Conservation (phyloP, 495 filamentous ascomycete genomes). For the Bombardia bombarda region DNA sequence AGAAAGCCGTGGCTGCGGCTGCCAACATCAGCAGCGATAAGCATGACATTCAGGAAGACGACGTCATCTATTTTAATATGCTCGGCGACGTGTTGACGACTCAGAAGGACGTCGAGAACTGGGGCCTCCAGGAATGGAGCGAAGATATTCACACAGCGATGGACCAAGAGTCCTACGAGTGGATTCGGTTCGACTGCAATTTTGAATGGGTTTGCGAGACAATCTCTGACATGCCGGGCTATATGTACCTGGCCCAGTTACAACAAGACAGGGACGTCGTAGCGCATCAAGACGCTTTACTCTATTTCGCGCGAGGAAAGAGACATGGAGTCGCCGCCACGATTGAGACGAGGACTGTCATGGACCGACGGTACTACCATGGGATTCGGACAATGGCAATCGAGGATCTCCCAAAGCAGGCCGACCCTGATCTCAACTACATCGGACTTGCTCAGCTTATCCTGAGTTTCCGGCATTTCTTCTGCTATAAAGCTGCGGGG, state of each 20-base stretch:
- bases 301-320: conserved; percentile 31
- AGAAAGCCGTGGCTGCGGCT: conserved; percentile 74
- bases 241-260: conserved; percentile 96
- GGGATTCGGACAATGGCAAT: conserved; percentile 81
- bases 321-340: conserved; percentile 71
- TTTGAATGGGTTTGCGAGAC: conserved; percentile 93
- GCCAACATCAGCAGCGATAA: conserved; percentile 43
- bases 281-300: conserved; percentile 73
- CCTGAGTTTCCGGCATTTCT: conserved; percentile 77
- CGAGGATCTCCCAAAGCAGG: conserved; percentile 63
- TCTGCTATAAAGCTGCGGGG: conserved; percentile 54
- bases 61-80: conserved; percentile 92
- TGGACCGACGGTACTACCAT: conserved; percentile 89
- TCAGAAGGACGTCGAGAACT: conserved; percentile 71
- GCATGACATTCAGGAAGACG: conserved; percentile 75
- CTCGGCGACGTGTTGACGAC: conserved; percentile 84
- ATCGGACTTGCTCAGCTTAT: conserved; percentile 78
- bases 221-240: conserved; percentile 67
- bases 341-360: conserved; percentile 76
- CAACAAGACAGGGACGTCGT: conserved; percentile 97
- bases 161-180: conserved; percentile 95
- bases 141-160: conserved; percentile 79
- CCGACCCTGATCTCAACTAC: conserved; percentile 53
- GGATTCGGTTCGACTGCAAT: conserved; percentile 96
- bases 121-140: conserved; percentile 82